Conservation (phyloP, 1,284 basidiomycete genomes). For the Schizopora paradoxa region DNA sequence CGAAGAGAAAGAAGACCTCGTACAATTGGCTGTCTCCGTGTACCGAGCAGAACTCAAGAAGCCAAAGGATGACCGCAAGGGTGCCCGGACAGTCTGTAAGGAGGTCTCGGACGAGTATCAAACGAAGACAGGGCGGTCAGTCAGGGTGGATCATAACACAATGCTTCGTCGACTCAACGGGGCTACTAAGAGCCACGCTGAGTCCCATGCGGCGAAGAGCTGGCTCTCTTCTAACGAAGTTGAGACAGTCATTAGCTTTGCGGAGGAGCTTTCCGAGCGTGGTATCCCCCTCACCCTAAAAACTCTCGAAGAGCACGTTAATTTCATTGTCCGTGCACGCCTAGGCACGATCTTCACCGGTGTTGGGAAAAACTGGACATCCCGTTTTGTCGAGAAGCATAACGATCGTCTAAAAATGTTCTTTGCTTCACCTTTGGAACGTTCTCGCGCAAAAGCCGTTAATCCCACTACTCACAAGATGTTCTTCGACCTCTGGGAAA, state of each 20-base stretch:
- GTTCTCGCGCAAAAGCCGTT: conserved; percentile 28
- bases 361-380: conserved; percentile 35
- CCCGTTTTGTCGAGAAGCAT: conserved; percentile 32
- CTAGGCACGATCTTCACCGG: conserved; percentile 32
- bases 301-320: conserved; percentile 29
- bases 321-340: conserved; percentile 26
- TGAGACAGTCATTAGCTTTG: conserved; percentile 24
- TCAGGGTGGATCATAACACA: conserved; percentile 19
- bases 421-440: conserved; percentile 29
- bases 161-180: conserved; percentile 21
- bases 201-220: conserved; percentile 23
- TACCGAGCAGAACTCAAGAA: conserved; percentile 14
- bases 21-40: conserved; percentile 11
- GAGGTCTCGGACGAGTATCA: conserved; percentile 1
- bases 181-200: conserved; percentile 11
- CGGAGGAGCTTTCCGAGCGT: conserved; percentile 14
- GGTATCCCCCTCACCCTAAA: conserved; percentile 33
- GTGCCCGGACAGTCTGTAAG: background rate
- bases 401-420: conserved; percentile 24
- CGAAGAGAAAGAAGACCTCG: conserved; percentile 12
- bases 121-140: conserved; percentile 10
- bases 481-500: conserved; percentile 27
- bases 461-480: conserved; percentile 31
- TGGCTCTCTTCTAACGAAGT: conserved; percentile 28
- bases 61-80: conserved; percentile 2